Evolutionary conservation across 2,329 filamentous ascomycete genomes (phyloP), one percentile per base, ranked within the genome.

Genomic region (Alternaria sp.): DNA sequence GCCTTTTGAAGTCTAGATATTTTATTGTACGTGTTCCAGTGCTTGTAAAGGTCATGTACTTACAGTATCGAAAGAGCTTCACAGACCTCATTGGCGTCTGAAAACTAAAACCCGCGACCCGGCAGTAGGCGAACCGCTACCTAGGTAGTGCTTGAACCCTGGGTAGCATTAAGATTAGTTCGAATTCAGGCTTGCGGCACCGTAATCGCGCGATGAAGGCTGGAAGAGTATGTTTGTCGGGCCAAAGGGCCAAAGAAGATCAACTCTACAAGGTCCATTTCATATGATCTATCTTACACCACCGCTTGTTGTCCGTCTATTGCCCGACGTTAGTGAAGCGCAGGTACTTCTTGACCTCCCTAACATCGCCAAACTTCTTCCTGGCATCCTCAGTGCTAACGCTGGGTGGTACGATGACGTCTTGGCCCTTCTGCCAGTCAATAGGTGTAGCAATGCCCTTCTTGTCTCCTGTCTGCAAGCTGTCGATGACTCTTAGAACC

Each of bases 371-470:
- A 86, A 97, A 97, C 77, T 97, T 89, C 83, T 91, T 89, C 87
- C 90, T 90, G 77, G 93, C 94, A 83, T 96, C 90, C 81, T 92
- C 91, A 67, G 93, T 93, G 80, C 88, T 91, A 79, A 97, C 89
- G 65, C 85, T 86, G 50, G 93, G 93, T 78, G 93, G 93, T 67
- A 97, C 92, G 78, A 97, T 97, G 72, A 97, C 94, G 79, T 97
- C 93, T 76, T 97, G 91, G 58, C 93, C 93, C 47, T 89, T 89
- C 43, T 90, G 85, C 93, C 93, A 97, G 86, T 97, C 91, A 82
- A 97, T 94, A 54, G 93, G 93, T 60, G 92, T 96, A 69, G 91
- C 93, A 78, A 97, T 84, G 74, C 91, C 91, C 87, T 95, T 89
- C 88, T 93, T 93, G 84, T 97, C 94, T 63, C 91, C 93, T 13